Evolutionary conservation across 495 filamentous ascomycete species (phyloP).

Genomic region (Talaromyces liani): DNA sequence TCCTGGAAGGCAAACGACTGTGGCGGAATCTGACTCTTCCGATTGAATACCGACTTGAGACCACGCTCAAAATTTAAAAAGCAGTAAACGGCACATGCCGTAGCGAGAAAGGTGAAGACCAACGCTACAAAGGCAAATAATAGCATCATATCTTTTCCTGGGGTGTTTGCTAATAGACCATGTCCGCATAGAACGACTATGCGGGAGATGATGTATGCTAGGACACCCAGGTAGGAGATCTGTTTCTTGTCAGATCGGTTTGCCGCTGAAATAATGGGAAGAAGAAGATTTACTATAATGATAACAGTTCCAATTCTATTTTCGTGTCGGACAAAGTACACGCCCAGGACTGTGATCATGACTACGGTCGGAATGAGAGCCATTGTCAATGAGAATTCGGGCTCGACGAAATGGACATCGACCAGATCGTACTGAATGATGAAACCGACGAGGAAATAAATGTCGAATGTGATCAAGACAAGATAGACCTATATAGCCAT

Average conservation of each 20-base stretch:
- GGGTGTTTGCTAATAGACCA: neutral
- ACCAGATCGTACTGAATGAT: constrained; percentile 18
- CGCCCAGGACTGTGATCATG: constrained; percentile 10
- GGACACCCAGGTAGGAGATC: neutral
- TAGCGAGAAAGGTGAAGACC: neutral
- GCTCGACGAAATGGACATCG: constrained; percentile 19
- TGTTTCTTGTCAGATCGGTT: neutral
- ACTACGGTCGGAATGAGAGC: constrained; percentile 14
- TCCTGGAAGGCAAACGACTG: neutral
- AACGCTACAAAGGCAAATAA: neutral
- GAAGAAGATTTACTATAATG: neutral
- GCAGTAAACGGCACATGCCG: neutral
- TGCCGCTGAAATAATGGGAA: neutral
- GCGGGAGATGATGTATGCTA: neutral
- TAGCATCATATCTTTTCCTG: neutral
- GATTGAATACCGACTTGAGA: neutral
- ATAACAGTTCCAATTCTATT: neutral
- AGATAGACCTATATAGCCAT: constrained; percentile 13
- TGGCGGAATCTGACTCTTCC: neutral
- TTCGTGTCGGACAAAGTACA: neutral
- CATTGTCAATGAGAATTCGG: constrained; percentile 18
- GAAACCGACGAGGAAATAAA: constrained; percentile 18
- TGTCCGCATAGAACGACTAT: neutral
- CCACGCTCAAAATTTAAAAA: neutral
- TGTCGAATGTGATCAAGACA: constrained; percentile 14